Percentiles rank a stretch among this genome's conserved stretches.
These are phyloP conservation scores for Trichothecium roseum DNA, from an alignment of 2,329 filamentous ascomycete species.

Conservation along the genomic window DNA sequence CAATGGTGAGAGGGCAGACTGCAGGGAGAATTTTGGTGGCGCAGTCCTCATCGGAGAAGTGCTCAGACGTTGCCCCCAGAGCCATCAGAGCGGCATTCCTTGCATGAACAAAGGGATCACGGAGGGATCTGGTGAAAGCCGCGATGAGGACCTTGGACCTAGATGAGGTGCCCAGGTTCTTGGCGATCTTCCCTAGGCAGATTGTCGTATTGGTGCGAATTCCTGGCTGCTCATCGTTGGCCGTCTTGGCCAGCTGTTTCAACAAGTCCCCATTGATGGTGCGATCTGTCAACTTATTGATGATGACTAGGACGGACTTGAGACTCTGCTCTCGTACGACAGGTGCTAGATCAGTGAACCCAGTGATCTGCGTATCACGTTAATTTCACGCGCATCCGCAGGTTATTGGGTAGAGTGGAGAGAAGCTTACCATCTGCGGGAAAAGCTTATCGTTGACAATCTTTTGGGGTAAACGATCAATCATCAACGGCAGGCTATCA, in stretches of 20 bases:
- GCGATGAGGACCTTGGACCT: slow-evolving; percentile 86
- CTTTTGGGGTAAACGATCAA: slow-evolving; percentile 79
- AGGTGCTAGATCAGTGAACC: slow-evolving; percentile 85
- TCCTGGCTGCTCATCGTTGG: slow-evolving; percentile 93
- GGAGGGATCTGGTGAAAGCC: slow-evolving; percentile 78
- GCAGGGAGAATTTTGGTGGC: slow-evolving; percentile 74
- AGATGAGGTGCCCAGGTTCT: slow-evolving; percentile 68
- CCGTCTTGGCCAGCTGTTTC: slow-evolving; percentile 84
- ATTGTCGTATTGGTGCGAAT: slow-evolving; percentile 98
- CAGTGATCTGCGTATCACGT: slow-evolving; percentile 70
- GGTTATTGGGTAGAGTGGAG: neutral
- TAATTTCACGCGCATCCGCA: slow-evolving; percentile 13
- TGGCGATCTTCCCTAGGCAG: slow-evolving; percentile 90
- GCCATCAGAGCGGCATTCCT: slow-evolving; percentile 83
- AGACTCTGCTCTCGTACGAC: slow-evolving; percentile 92
- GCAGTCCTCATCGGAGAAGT: slow-evolving; percentile 84
- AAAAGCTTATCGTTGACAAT: slow-evolving; percentile 95
- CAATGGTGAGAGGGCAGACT: slow-evolving; percentile 74
- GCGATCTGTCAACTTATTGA: slow-evolving; percentile 82
- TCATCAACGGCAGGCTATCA: slow-evolving; percentile 82
- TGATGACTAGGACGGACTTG: slow-evolving; percentile 81
- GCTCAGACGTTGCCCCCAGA: slow-evolving; percentile 71
- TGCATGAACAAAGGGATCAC: slow-evolving; percentile 91
- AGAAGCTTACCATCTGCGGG: slow-evolving; percentile 65
- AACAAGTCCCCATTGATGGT: slow-evolving; percentile 89